Conservation (phyloP, 2,329 filamentous ascomycete species). For the Fonsecaea nubica region DNA sequence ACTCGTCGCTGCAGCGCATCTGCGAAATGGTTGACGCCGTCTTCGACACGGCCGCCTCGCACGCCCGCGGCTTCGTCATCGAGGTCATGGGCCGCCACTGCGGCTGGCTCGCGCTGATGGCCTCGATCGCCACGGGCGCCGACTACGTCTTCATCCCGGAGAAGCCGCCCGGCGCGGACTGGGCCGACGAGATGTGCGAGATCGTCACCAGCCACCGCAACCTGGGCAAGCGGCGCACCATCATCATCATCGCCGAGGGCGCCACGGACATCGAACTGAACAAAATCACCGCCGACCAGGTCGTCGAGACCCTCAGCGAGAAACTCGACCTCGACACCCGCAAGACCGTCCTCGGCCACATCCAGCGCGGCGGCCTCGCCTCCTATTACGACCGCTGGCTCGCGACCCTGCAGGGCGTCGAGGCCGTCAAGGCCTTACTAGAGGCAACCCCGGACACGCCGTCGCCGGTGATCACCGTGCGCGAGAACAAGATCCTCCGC, state of each 20-base stretch:
- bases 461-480: conserved; percentile 94
- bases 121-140: conserved; percentile 90
- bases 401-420: conserved; percentile 88
- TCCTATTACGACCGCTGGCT: conserved; percentile 95
- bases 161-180: conserved; percentile 83
- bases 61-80: conserved; percentile 94
- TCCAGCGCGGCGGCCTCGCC: conserved; percentile 89
- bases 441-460: conserved; percentile 87
- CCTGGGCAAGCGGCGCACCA: conserved; percentile 94
- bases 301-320: conserved; percentile 86
- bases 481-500: conserved; percentile 95
- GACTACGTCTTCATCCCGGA: conserved; percentile 98
- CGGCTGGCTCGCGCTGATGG: conserved; percentile 96
- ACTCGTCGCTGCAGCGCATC: conserved; percentile 89
- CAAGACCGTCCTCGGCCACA: conserved; percentile 93
- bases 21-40: conserved; percentile 95
- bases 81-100: conserved; percentile 99
- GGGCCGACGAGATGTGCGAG: conserved; percentile 84
- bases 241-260: conserved; percentile 96
- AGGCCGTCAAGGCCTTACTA: conserved; percentile 91
- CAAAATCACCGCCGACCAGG: conserved; percentile 79
- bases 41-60: conserved; percentile 91
- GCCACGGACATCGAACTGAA: conserved; percentile 83
- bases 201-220: conserved; percentile 80
- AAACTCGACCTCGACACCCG: conserved; percentile 86